phyloP scores from a whole-genome alignment of 164 flowering plant genomes.

The Vitis cinerea region DNA sequence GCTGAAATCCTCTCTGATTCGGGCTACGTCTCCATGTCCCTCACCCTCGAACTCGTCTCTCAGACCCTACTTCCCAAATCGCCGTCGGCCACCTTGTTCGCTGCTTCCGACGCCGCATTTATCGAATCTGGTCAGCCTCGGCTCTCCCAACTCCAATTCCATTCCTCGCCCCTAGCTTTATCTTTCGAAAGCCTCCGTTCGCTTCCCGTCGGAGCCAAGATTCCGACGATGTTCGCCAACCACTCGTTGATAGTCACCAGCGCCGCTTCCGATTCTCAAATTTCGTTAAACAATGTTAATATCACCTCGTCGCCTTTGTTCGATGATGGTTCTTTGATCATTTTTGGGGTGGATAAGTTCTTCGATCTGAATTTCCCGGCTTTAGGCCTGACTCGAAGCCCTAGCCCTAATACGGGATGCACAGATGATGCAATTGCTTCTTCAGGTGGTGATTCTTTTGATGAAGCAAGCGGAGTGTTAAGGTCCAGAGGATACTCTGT shows the following conservation, averaged over 20 bases:
- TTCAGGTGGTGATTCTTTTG: conserved; percentile 10
- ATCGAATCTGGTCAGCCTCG: conserved; percentile 46
- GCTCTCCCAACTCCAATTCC: conserved; percentile 46
- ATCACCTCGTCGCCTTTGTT: conserved; percentile 29
- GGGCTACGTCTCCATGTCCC: conserved; percentile 37
- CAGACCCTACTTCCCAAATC: conserved; percentile 8
- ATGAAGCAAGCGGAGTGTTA: conserved; percentile 24
- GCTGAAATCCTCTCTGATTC: conserved; percentile 29
- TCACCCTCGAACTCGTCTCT: conserved; percentile 20
- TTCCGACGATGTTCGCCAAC: conserved; percentile 43
- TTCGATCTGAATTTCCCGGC: conserved; percentile 27
- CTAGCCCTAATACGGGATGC: too few species aligned
- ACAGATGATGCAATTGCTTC: background rate
- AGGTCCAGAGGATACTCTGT: conserved; percentile 42
- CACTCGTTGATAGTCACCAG: conserved; percentile 41
- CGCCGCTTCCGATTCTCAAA: background rate
- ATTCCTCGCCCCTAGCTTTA: conserved; percentile 38
- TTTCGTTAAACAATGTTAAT: conserved; percentile 42
- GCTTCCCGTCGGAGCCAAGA: conserved; percentile 36
- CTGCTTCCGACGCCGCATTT: conserved; percentile 55
- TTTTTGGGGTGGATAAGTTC: conserved; percentile 44
- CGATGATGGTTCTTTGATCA: conserved; percentile 38
- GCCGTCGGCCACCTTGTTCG: conserved; percentile 42
- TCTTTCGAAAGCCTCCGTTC: conserved; percentile 34
- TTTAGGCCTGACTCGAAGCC: too few species aligned